A percentile compares a stretch with the other conserved stretches of the same genome.
These are phyloP conservation scores for Chlorella sp. DNA, from an alignment of 139 green algal genomes.

Conservation along the genomic window DNA sequence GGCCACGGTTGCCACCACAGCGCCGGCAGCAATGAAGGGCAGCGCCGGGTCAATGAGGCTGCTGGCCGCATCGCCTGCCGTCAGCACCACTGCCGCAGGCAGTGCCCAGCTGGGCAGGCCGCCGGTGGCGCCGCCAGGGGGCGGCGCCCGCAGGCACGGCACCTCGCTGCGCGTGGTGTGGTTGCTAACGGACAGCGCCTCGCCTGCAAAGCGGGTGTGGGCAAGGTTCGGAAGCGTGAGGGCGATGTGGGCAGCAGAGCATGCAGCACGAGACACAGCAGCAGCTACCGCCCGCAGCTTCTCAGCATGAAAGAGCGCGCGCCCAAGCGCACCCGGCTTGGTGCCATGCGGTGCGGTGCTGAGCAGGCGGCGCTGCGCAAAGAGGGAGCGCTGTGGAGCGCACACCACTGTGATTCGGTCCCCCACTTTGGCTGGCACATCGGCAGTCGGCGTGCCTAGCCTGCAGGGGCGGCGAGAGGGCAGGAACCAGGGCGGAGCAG, in stretches of 20 bases:
- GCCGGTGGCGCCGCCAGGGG: constrained; percentile 30
- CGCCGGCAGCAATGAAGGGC: constrained; percentile 70
- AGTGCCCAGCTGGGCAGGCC: constrained; percentile 80
- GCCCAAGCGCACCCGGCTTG: constrained; percentile 62
- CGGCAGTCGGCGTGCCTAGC: constrained; percentile 75
- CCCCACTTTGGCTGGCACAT: constrained; percentile 80
- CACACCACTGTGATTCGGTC: constrained; percentile 87
- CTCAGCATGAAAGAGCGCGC: too few species aligned
- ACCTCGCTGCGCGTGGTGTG: constrained; percentile 68
- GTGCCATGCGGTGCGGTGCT: constrained; percentile 69
- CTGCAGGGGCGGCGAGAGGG: neutral
- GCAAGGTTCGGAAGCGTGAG: too few species aligned
- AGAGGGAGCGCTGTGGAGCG: constrained; percentile 49
- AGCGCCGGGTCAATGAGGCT: constrained; percentile 81
- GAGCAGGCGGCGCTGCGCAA: constrained; percentile 55
- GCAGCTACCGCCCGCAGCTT: too few species aligned
- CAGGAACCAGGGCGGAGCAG: too few species aligned
- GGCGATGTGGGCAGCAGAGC: too few species aligned
- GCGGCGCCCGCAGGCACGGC: constrained; percentile 69
- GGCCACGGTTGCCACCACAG: constrained; percentile 34
- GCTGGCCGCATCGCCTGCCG: constrained; percentile 79
- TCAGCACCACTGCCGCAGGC: constrained; percentile 67
- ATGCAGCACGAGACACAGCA: too few species aligned
- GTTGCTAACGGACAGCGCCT: constrained; percentile 86
- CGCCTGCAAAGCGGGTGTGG: constrained; percentile 37